Evolutionary conservation across 2,329 filamentous ascomycete species (phyloP), one percentile per base, ranked within the genome.

Genomic region (Aspergillus flavus): DNA sequence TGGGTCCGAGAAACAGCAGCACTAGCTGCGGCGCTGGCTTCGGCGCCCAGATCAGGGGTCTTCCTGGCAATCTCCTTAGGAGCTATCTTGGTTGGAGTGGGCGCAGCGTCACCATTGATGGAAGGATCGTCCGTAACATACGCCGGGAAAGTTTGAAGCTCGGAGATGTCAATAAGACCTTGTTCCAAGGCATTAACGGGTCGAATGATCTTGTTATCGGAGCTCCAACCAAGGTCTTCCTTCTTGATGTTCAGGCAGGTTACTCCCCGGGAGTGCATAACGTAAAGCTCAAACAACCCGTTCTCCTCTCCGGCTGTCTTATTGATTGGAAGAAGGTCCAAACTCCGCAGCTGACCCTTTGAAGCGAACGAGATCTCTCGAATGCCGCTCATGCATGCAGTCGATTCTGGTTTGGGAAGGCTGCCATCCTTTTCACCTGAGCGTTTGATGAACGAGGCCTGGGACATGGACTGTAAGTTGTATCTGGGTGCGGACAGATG

Each of bases 251-350:
- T 89, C 59, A 98, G 77, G 71, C 92, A 94, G 21, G 94, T 94
- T n/a, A 98, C 93, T 65, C 95, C 95, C 80, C 93, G 96, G 12
- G 95, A 97, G 78, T 99, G 94, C 90, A 97, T 96, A 36, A 93
- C 91, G 76, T 99, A 99, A 11, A 99, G 85, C 81, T 99, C 95
- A 73, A 99, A 98, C 16, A 97, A 81, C 0, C 90, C 88, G 19
- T 87, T 87, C 67, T 95, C 91, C 26, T 90, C 80, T 16, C 73
- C 76, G 11, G 70, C 75, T 59, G 77, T 71, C 64, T 83, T 83
- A 65, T 87, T 86, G 61, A 89, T 86, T 39, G 89, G 88, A 30
- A 98, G 85, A 73, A 99, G 92, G 72, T 97, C 93, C 61, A 99
- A 82, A 75, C 94, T 98, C 76, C 95, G 89, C 57, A 99, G 86